Conservation (phyloP, 768 basidiomycete species). For the Crepidotus variabilis region DNA sequence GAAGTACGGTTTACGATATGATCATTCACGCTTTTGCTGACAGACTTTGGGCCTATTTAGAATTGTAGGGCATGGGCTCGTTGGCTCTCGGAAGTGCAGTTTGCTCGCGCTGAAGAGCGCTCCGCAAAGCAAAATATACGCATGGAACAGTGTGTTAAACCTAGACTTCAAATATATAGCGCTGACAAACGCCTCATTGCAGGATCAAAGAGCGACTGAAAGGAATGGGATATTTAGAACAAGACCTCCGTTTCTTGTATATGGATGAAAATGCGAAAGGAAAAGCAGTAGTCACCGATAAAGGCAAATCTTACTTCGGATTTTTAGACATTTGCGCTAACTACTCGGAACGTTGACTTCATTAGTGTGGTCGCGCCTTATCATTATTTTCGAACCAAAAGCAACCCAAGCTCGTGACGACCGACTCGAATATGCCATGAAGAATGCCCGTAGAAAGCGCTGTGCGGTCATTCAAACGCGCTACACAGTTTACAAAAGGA, state of each 20-base stretch:
- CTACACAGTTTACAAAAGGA: conserved; percentile 16
- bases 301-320: conserved; percentile 11
- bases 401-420: background rate
- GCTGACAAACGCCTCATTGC: background rate
- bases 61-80: background rate
- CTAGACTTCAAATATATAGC: background rate
- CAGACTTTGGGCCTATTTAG: background rate
- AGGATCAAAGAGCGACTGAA: conserved; percentile 2
- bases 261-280: background rate
- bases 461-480: conserved; percentile 8
- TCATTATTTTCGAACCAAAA: background rate
- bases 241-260: background rate
- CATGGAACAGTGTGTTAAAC: background rate
- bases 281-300: conserved; percentile 18
- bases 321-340: background rate
- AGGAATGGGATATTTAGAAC: background rate
- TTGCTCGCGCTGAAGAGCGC: background rate
- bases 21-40: background rate
- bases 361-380: background rate
- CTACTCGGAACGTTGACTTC: background rate
- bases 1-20: conserved; percentile 10
- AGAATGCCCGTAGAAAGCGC: background rate
- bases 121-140: background rate
- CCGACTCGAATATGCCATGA: background rate
- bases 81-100: background rate